Base-by-base conservation (phyloP, 805 yeast genomes). In the Candida maris region DNA sequence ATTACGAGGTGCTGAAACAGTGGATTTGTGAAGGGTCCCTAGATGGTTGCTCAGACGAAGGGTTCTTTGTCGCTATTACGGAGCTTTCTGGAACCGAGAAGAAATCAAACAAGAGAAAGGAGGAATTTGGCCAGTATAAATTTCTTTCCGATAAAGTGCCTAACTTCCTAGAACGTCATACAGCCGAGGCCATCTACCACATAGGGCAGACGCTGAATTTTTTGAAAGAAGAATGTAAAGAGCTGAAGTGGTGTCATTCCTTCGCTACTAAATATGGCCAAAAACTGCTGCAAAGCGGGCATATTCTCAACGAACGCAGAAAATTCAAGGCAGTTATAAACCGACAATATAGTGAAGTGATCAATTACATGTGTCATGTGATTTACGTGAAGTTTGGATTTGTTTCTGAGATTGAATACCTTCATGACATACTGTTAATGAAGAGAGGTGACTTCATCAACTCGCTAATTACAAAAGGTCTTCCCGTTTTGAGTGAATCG, bases 391-490 rank as follows among this genome's bases (percentile, higher is more conserved):
- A 77, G 41, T 72, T 68, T 46, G 60, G 70, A 26, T 56, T 81
- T 24, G 59, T 64, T 26, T 59, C 64, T 8, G 86, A 84, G 45
- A 54, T 91, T n/a, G 53, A 57, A 4, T 79, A 79, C 30, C 63
- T 85, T 38, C 81, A 82, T 42, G 75, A 74, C 41, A 76, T 81
- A 39, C 64, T 88, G 48, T 57, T 93, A 27, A 78, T 85, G 68
- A 76, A 79, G 5, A 77, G 74, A 38, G 86, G 91, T n/a, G 96
- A 91, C 55, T 83, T 91, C 42, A 77, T 85, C n/a, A 79, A 84
- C 34, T 49, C 75, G 1, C 58, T 91, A 7, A 68, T 86, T 15
- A 50, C 62, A 13, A 74, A 76, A 29, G 84, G 89, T 0, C 54
- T 64, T 2, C 61, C 62, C 0, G 44, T 77, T 5, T 68, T 89